Evolutionary conservation across 148 eudicot genomes (phyloP).

Genomic region (Vaccinium vitisidaea): DNA sequence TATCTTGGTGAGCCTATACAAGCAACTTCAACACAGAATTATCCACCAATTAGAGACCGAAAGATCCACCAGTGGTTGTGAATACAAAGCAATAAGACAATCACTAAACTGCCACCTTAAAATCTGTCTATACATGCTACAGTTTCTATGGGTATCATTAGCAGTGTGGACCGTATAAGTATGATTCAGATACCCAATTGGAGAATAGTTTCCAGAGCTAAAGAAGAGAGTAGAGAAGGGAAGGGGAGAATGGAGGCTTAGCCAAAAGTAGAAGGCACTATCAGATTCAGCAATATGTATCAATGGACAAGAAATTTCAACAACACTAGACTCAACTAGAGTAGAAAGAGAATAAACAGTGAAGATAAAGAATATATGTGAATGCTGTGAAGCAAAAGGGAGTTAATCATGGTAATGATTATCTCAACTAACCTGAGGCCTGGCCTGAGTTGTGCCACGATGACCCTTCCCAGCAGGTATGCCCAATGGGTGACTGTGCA

Average conservation of each 20-base stretch:
- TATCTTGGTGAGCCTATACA: background rate
- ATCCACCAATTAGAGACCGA: background rate
- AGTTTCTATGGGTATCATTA: background rate
- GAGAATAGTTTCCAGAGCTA: background rate
- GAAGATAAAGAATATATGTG: background rate
- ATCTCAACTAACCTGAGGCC: conserved; percentile 21
- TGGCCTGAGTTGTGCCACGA: conserved; percentile 13
- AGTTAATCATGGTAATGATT: background rate
- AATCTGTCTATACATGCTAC: background rate
- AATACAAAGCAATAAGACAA: background rate
- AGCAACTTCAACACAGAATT: background rate
- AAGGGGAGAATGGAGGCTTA: background rate
- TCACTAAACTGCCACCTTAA: background rate
- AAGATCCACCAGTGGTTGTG: background rate
- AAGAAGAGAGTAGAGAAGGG: background rate
- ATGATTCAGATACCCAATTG: background rate
- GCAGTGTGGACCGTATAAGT: background rate
- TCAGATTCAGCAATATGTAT: background rate
- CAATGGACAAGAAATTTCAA: background rate
- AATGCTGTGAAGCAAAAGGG: background rate
- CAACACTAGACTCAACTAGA: background rate
- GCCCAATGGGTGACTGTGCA: conserved; percentile 23
- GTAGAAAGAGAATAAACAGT: background rate
- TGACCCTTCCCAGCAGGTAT: conserved; percentile 21
- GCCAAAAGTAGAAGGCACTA: background rate